Conservation (phyloP, 108 stramenopile genomes). For the Fragilariopsis cylindrus region DNA sequence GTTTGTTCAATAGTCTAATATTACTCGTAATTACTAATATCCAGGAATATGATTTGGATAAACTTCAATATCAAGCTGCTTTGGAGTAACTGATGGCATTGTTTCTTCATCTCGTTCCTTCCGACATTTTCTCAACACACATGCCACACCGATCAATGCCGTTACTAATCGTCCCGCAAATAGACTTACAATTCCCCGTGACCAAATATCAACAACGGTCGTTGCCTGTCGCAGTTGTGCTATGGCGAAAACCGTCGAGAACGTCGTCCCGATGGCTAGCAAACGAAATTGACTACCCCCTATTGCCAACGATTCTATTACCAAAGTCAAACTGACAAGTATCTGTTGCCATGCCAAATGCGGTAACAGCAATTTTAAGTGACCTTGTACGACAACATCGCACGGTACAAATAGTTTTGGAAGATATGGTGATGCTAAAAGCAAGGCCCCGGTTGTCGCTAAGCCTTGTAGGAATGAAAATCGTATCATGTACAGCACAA, state of each 20-base stretch:
- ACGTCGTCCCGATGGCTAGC: conserved; percentile 49
- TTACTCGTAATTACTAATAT: no score
- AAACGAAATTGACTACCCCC: conserved; percentile 50
- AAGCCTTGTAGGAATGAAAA: conserved; percentile 59
- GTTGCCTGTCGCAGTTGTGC: conserved; percentile 38
- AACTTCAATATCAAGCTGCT: not conserved
- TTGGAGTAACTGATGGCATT: not conserved
- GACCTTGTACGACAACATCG: conserved; percentile 31
- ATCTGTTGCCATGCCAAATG: conserved; percentile 58
- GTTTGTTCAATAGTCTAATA: no score
- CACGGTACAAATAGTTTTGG: conserved; percentile 43
- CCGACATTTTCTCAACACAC: conserved; percentile 6
- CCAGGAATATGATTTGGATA: no score
- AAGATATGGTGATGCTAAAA: conserved; percentile 16
- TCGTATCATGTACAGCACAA: conserved; percentile 48
- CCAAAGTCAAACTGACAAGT: conserved; percentile 50
- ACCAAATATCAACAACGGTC: conserved; percentile 56
- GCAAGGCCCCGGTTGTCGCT: conserved; percentile 22
- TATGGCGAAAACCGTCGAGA: conserved; percentile 45
- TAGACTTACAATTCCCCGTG: conserved; percentile 53
- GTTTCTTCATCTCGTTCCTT: conserved; percentile 3
- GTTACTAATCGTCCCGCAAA: conserved; percentile 60
- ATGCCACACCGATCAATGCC: conserved; percentile 35
- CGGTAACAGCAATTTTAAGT: conserved; percentile 47
- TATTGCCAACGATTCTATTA: conserved; percentile 45